Evolutionary conservation across 73 alveolate genomes (phyloP).

Genomic region (Paramecium tetraurelia): DNA sequence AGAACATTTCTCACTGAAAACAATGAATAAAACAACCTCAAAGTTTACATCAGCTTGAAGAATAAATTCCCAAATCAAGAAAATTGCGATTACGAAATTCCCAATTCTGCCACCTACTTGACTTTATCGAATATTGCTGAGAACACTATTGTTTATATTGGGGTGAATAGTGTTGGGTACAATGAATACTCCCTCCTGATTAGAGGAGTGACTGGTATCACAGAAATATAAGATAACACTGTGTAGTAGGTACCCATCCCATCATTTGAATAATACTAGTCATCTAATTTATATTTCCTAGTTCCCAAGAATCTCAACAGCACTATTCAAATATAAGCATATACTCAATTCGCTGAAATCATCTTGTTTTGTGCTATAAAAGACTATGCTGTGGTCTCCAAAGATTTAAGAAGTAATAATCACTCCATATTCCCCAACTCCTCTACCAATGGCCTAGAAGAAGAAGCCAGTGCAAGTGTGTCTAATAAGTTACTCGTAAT

Average conservation of each 20-base stretch:
- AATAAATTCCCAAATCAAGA: not conserved
- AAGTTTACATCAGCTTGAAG: not conserved
- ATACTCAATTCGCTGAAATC: not conserved
- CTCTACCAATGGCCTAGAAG: not conserved
- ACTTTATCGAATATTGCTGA: not conserved
- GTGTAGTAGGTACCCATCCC: constrained; percentile 5
- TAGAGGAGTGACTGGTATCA: constrained; percentile 20
- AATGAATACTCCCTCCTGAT: not conserved
- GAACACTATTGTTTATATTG: not conserved
- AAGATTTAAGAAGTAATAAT: not conserved
- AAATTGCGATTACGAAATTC: not conserved
- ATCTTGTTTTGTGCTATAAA: not conserved
- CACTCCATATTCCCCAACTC: not conserved
- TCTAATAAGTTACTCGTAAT: not conserved
- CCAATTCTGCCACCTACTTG: not conserved
- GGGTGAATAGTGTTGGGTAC: not conserved
- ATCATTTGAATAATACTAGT: not conserved
- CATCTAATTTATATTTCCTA: not conserved
- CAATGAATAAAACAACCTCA: not conserved
- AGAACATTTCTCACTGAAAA: not conserved
- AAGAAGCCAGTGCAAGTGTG: not conserved
- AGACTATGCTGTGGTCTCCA: not conserved
- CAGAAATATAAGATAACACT: not conserved
- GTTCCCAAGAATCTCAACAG: not conserved
- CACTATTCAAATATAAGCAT: not conserved